These are phyloP conservation scores for Arxiozyma slooffiae DNA, from an alignment of 1,139 yeast genomes.

Conservation along the genomic window DNA sequence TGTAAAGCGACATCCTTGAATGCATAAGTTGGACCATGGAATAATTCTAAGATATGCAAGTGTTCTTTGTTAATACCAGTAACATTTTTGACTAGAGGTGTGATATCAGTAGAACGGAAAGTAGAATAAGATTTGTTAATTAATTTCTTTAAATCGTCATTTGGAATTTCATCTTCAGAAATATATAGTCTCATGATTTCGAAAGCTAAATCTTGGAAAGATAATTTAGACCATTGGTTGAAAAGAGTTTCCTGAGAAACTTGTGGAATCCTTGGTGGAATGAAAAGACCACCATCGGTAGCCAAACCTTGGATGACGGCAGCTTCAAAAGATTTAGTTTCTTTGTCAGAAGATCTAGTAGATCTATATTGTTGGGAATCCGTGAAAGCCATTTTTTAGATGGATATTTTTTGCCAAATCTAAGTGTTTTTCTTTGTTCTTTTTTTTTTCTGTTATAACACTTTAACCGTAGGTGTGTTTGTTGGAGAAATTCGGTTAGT, in stretches of 20 bases:
- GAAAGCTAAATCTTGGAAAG: slow-evolving; percentile 79
- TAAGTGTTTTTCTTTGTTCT: not conserved
- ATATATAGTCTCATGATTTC: slow-evolving; percentile 77
- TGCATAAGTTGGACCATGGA: slow-evolving; percentile 99
- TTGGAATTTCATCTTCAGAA: slow-evolving; percentile 57
- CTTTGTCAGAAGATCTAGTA: slow-evolving; percentile 57
- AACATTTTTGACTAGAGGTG: slow-evolving; percentile 64
- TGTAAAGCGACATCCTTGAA: slow-evolving; percentile 97
- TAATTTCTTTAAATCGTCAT: slow-evolving; percentile 52
- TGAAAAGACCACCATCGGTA: slow-evolving; percentile 88
- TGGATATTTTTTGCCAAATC: not conserved
- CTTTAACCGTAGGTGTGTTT: not conserved
- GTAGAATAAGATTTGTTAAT: slow-evolving; percentile 73
- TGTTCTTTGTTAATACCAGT: slow-evolving; percentile 41
- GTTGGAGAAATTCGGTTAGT: not conserved
- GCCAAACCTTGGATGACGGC: slow-evolving; percentile 93
- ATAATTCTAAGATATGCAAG: slow-evolving; percentile 74
- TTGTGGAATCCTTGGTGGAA: slow-evolving; percentile 74
- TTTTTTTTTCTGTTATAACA: too few species aligned
- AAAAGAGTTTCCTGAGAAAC: slow-evolving; percentile 49
- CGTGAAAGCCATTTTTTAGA: slow-evolving; percentile 15
- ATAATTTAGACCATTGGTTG: slow-evolving; percentile 57
- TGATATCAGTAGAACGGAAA: slow-evolving; percentile 74
- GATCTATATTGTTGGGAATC: slow-evolving; percentile 68
- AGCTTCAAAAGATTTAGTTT: slow-evolving; percentile 70